Evolutionary conservation across 1,284 basidiomycete species (phyloP), one percentile per base, ranked within the genome.

Genomic region (Ustilago cynodontis): DNA sequence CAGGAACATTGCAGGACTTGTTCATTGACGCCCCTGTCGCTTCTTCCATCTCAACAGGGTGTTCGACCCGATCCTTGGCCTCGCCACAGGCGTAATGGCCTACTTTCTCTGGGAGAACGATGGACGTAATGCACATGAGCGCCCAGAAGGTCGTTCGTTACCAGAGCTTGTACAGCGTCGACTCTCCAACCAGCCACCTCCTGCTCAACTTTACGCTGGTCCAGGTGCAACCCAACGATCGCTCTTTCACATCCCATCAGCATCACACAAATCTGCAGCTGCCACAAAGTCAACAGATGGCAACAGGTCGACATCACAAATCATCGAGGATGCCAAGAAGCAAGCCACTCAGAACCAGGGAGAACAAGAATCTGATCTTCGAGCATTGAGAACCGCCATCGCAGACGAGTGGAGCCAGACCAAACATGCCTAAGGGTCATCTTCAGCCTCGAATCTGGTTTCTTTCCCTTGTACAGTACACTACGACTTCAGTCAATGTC

Each of bases 31-130:
- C 31, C 3, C 16, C 9, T 16, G 8, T 9, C 35, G 39, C 26
- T 47, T 18, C 18, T 31, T 50, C 13, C 18, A 20, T 41, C 11
- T 31, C 11, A 6, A 22, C 57, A 76, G 73, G 45, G 39, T 71
- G 10, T 58, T 60, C 26, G 84, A 85, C 59, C 84, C 84, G 0
- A 51, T 85, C 39, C 70, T 85, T 16, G 84, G 83, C 26, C 59
- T 84, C 6, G 71, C 65, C 2, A 83, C 83, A 2, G 84, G 84
- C 16, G 66, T 83, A 2, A 76, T 81, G 41, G 84, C 84, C 43
- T 85, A 84, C 65, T 70, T 67, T 13, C 70, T 85, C 39, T 85
- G 81, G 79, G 84, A 85, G 68, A 77, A 77, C 54, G 84, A 85
- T 50, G 55, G 56, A 0, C 69, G 78, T 33, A 85, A 85, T 57